Percentiles rank a stretch among this genome's conserved stretches.
phyloP scores from a whole-genome alignment of 805 yeast genomes.

The Starmerella riodocensis region DNA sequence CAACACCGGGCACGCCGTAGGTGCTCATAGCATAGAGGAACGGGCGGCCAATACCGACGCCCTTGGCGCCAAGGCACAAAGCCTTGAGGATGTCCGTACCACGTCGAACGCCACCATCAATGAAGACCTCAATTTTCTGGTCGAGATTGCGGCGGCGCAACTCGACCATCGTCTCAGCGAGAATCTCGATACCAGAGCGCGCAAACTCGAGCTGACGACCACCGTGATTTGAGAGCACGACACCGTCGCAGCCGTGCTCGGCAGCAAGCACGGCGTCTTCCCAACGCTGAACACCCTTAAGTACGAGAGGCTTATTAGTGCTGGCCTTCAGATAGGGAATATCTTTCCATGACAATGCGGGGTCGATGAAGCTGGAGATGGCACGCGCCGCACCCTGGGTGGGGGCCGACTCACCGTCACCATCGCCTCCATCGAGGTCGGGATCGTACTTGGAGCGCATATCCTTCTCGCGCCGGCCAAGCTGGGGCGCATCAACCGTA shows the following conservation, averaged over 20 bases:
- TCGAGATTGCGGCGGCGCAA: slow-evolving; percentile 24
- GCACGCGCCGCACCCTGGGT: slow-evolving; percentile 79
- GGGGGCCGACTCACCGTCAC: slow-evolving; percentile 37
- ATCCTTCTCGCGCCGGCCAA: slow-evolving; percentile 86
- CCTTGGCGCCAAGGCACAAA: slow-evolving; percentile 61
- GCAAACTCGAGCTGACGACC: slow-evolving; percentile 79
- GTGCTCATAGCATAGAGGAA: slow-evolving; percentile 66
- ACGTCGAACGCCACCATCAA: slow-evolving; percentile 69
- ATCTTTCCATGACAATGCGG: slow-evolving; percentile 27
- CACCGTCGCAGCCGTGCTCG: slow-evolving; percentile 59
- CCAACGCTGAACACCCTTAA: slow-evolving; percentile 75
- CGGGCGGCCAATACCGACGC: slow-evolving; percentile 65
- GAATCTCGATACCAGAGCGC: slow-evolving; percentile 55
- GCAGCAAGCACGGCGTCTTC: slow-evolving; percentile 68
- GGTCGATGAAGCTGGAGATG: slow-evolving; percentile 74
- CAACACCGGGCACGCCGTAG: slow-evolving; percentile 65
- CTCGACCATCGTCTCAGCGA: slow-evolving; percentile 56
- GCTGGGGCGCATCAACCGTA: slow-evolving; percentile 75
- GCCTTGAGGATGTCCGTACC: slow-evolving; percentile 72
- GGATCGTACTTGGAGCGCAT: slow-evolving; percentile 51
- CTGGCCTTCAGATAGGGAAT: slow-evolving; percentile 14
- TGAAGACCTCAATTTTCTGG: slow-evolving; percentile 44
- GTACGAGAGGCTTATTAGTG: slow-evolving; percentile 31
- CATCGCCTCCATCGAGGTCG: slow-evolving; percentile 34
- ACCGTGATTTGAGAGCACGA: slow-evolving; percentile 81